phyloP scores from a whole-genome alignment of 1,284 basidiomycete genomes.

The Ceratobasidium papillatum region DNA sequence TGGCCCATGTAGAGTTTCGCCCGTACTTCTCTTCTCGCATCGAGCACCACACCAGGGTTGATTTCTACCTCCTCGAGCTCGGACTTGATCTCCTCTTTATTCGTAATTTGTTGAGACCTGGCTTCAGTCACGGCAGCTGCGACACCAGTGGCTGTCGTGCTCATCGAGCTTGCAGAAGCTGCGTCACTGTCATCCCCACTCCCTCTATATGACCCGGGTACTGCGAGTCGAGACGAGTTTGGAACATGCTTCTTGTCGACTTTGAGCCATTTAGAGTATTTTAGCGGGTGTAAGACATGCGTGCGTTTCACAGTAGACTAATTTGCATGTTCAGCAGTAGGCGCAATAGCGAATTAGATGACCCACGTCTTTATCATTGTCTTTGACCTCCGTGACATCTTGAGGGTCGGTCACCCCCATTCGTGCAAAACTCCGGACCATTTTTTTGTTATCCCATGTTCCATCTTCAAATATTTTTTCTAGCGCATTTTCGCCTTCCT shows the following conservation, averaged over 20 bases:
- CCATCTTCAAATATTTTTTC: slow-evolving; percentile 61
- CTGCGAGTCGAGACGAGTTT: slow-evolving; percentile 7
- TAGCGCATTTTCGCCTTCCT: slow-evolving; percentile 50
- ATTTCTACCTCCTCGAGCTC: slow-evolving; percentile 38
- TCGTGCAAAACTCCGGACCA: slow-evolving; percentile 77
- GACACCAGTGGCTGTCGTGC: slow-evolving; percentile 30
- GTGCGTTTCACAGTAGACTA: slow-evolving; percentile 28
- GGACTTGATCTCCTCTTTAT: slow-evolving; percentile 2
- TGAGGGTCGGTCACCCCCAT: slow-evolving; percentile 58
- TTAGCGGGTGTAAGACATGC: slow-evolving; percentile 42
- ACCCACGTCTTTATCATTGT: slow-evolving; percentile 48
- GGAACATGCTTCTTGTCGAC: slow-evolving; percentile 41
- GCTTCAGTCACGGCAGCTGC: slow-evolving; percentile 25
- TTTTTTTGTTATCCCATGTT: slow-evolving; percentile 75
- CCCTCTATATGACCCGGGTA: slow-evolving; percentile 34
- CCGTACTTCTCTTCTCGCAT: slow-evolving; percentile 76
- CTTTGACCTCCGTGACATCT: slow-evolving; percentile 46
- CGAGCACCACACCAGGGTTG: slow-evolving; percentile 62
- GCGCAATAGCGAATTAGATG: slow-evolving; percentile 46
- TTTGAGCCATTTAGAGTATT: slow-evolving; percentile 45
- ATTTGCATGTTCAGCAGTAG: not conserved
- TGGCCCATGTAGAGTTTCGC: slow-evolving; percentile 80
- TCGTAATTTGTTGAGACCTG: not conserved
- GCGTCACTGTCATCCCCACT: slow-evolving; percentile 40
- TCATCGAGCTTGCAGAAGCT: slow-evolving; percentile 35